These are phyloP conservation scores for Ganoderma sp. DNA, from an alignment of 1,284 basidiomycete genomes.

Conservation along the genomic window DNA sequence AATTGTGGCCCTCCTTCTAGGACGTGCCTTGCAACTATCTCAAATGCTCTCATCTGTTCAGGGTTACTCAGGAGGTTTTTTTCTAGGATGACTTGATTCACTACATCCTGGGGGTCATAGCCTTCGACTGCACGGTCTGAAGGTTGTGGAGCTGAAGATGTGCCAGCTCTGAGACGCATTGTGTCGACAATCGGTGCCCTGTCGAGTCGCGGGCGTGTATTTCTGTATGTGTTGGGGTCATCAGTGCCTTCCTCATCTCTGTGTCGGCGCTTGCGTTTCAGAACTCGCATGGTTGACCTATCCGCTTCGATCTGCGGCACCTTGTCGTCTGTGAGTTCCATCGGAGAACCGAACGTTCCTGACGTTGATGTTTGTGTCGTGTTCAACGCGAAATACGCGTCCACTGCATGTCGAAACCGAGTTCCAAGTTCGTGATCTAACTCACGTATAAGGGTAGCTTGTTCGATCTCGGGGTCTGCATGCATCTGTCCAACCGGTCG, in stretches of 20 bases:
- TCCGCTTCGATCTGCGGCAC: neutral
- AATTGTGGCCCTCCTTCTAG: neutral
- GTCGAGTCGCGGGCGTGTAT: neutral
- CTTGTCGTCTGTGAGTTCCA: neutral
- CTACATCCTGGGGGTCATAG: neutral
- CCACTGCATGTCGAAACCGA: too few relatives aligned
- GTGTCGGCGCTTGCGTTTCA: neutral
- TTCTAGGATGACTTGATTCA: neutral
- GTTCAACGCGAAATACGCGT: too few relatives aligned
- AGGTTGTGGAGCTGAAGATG: too few relatives aligned
- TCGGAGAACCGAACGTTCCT: too few relatives aligned
- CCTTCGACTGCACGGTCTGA: too few relatives aligned
- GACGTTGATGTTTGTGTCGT: too few relatives aligned
- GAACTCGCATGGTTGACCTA: neutral
- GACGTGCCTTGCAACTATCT: neutral
- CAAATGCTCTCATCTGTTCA: neutral
- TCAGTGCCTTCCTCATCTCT: neutral
- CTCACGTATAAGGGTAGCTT: too few relatives aligned
- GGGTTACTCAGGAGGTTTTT: neutral
- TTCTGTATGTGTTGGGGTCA: too few relatives aligned
- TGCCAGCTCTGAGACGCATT: neutral
- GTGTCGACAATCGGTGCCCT: neutral
- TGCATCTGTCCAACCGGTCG: too few relatives aligned
- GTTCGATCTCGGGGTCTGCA: too few relatives aligned
- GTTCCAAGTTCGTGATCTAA: too few relatives aligned